A percentile compares a stretch with the other conserved stretches of the same genome.
phyloP scores from a whole-genome alignment of 106 monocot species.

The Ottelia alismoides region DNA sequence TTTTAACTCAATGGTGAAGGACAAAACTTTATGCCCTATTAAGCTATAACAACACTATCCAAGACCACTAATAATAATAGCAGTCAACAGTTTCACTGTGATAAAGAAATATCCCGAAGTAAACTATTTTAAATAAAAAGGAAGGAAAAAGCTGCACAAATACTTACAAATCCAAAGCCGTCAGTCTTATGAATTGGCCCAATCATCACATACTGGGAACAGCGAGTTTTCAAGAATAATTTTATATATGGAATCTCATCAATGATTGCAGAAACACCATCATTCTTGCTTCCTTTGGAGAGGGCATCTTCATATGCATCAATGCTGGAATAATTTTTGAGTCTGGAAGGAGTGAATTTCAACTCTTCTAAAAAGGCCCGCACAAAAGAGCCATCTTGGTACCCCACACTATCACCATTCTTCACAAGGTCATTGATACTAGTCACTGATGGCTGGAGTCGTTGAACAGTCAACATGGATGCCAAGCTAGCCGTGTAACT shows the following conservation, averaged over 20 bases:
- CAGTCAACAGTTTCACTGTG: slow-evolving; percentile 42
- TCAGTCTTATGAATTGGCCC: slow-evolving; percentile 20
- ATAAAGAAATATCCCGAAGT: neutral
- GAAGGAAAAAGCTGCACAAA: neutral
- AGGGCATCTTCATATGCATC: slow-evolving; percentile 32
- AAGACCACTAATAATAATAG: slow-evolving; percentile 16
- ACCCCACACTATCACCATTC: slow-evolving; percentile 8
- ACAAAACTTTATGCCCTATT: slow-evolving; percentile 28
- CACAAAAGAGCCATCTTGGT: slow-evolving; percentile 19
- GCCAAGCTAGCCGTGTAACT: slow-evolving; percentile 21
- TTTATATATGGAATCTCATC: slow-evolving; percentile 62
- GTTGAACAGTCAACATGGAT: slow-evolving; percentile 15
- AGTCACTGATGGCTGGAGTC: slow-evolving; percentile 9
- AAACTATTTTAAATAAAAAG: neutral
- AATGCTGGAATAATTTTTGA: slow-evolving; percentile 7
- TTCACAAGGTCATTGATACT: slow-evolving; percentile 9
- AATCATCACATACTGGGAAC: slow-evolving; percentile 9
- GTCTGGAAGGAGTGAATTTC: slow-evolving; percentile 8
- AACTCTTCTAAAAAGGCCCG: neutral
- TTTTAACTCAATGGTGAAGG: slow-evolving; percentile 13
- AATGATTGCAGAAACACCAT: slow-evolving; percentile 33
- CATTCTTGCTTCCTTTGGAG: slow-evolving; percentile 20
- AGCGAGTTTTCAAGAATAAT: slow-evolving; percentile 17
- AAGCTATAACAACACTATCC: neutral
- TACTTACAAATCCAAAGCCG: slow-evolving; percentile 26